phyloP scores from a whole-genome alignment of 208 protist species.

The Wallacemonas collosoma region DNA sequence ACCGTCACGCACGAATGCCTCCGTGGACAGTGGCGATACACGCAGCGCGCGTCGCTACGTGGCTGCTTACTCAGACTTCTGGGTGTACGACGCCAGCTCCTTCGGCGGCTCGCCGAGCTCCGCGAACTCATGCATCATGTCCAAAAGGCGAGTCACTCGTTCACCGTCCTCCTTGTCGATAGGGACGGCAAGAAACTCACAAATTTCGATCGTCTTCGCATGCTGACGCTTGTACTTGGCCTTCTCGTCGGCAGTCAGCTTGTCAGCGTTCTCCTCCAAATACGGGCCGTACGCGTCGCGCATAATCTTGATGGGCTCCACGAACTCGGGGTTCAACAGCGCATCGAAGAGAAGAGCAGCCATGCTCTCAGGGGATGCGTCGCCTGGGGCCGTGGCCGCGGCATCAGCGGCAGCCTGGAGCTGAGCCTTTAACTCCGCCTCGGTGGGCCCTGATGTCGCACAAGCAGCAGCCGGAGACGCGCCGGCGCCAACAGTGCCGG shows the following conservation, averaged over 20 bases:
- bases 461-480: not conserved
- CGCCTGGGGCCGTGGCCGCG: not conserved
- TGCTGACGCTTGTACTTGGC: slow-evolving; percentile 57
- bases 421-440: slow-evolving; percentile 3
- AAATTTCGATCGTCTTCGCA: slow-evolving; percentile 52
- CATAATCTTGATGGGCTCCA: slow-evolving; percentile 63
- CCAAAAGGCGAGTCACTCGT: slow-evolving; percentile 46
- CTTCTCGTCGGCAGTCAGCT: slow-evolving; percentile 43
- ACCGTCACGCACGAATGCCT: too few relatives aligned
- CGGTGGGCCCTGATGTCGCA: not conserved
- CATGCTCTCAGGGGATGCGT: slow-evolving; percentile 29
- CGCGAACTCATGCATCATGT: slow-evolving; percentile 73
- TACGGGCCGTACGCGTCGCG: slow-evolving; percentile 63
- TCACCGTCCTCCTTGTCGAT: slow-evolving; percentile 48
- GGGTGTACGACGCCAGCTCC: slow-evolving; percentile 35
- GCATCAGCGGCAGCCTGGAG: not conserved
- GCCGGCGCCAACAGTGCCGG: not conserved
- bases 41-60: too few relatives aligned
- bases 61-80: slow-evolving; percentile 18
- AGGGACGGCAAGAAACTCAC: slow-evolving; percentile 48
- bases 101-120: slow-evolving; percentile 64
- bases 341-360: slow-evolving; percentile 48
- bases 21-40: too few relatives aligned
- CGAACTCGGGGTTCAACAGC: slow-evolving; percentile 57
- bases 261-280: slow-evolving; percentile 37